Percentiles rank a stretch among this genome's conserved stretches.
phyloP scores from a whole-genome alignment of 257 asterid genomes.

The Solanum medicagineum region DNA sequence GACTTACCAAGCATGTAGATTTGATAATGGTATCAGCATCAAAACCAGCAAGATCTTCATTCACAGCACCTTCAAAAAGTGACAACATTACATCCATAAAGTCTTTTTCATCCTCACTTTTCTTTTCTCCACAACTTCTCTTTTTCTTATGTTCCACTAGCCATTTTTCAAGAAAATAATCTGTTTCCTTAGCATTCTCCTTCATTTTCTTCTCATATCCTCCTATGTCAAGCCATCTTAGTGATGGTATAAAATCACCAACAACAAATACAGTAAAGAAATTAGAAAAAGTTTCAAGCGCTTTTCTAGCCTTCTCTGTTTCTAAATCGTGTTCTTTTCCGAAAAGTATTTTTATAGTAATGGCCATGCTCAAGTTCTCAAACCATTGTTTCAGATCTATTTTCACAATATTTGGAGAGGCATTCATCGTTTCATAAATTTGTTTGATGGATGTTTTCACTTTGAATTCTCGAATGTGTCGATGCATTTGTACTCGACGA shows the following conservation, averaged over 20 bases:
- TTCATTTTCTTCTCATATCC: conserved; percentile 20
- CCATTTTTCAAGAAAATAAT: conserved; percentile 10
- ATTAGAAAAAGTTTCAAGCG: too few species aligned
- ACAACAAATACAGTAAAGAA: not conserved
- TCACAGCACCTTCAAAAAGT: not conserved
- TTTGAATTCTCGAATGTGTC: conserved; percentile 2
- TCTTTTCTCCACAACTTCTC: not conserved
- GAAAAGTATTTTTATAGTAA: conserved; percentile 7
- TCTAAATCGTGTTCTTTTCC: conserved; percentile 2
- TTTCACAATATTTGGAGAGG: not conserved
- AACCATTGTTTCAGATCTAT: conserved; percentile 16
- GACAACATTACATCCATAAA: conserved; percentile 15
- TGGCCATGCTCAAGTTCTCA: not conserved
- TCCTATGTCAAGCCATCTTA: conserved; percentile 19
- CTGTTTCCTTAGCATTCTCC: conserved; percentile 6
- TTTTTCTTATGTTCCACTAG: conserved; percentile 9
- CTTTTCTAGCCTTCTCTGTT: not conserved
- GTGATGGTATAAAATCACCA: conserved; percentile 12
- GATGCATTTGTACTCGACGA: conserved; percentile 7
- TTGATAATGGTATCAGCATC: not conserved
- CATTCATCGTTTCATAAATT: not conserved
- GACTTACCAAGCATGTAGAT: not conserved
- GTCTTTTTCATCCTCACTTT: not conserved
- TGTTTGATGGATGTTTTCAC: not conserved
- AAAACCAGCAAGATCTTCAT: not conserved